Evolutionary conservation across 257 asterid genomes (phyloP), one percentile per base, ranked within the genome.

Genomic region (Fraxinus excelsior): DNA sequence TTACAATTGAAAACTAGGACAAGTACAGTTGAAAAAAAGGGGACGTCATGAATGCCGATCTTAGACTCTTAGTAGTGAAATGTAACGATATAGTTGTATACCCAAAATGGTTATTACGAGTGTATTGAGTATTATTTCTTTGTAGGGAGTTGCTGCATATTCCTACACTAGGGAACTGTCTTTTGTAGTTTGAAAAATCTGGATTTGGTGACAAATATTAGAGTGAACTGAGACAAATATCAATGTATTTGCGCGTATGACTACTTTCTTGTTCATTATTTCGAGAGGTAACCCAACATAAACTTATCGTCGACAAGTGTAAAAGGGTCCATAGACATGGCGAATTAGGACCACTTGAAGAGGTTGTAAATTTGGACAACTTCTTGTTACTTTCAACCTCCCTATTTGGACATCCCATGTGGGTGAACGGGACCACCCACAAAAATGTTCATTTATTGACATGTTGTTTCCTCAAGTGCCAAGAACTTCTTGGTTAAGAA

Each of bases 261-360:
- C 74, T 38, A 21, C 12, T 10, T 21, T 46, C 58, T 46, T 46
- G 58, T 46, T 46, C 58, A 14, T 4, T 16, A 46, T 16, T 16
- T 46, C 7, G 21, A 42, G 58, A 46, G 7, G 58, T 46, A 46
- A 14, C 21, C n/a, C 21, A 14, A 16, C 53, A 14, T 46, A 46
- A 1, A 2, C 53, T 46, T 46, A 3, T n/a, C 21, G 28, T 56
- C 7, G 29, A 7, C 28, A 19, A 56, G 29, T 9, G 3, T 7
- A 7, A n/a, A 21, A 9, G 42, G 38, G 38, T 42, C 58, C 35
- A 72, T 31, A 23, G 73, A 72, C 62, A 58, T 74, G 78, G 71
- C 23, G 60, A 23, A 51, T 13, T 21, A 23, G 82, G 82, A 73
- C 78, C 82, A 79, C 78, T 0, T 11, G 78, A 79, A 31, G 60